phyloP scores from a whole-genome alignment of 208 protist genomes.

The Angomonas ambiguus region DNA sequence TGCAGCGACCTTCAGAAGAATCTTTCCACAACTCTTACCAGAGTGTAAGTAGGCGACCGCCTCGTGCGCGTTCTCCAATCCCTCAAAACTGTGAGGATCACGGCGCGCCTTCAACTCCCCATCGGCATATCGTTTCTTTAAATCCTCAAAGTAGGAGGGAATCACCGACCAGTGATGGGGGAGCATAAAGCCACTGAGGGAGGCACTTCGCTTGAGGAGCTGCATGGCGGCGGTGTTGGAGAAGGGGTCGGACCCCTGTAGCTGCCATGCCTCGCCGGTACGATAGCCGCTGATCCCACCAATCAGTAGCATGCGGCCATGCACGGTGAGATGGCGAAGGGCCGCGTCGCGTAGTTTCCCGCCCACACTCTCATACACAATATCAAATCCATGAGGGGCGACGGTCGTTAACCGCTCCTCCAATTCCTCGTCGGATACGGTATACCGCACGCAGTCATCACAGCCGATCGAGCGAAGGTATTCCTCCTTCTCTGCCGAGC shows the following conservation, averaged over 20 bases:
- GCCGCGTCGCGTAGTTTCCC: conserved; percentile 25
- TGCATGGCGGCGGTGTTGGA: conserved; percentile 9
- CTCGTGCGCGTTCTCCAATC: conserved; percentile 24
- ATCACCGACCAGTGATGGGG: conserved; percentile 20
- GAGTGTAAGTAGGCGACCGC: conserved; percentile 31
- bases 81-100: conserved; percentile 17
- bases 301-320: conserved; percentile 37
- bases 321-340: conserved; percentile 26
- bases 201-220: conserved; percentile 17
- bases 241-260: conserved; percentile 3
- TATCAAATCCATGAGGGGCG: conserved; percentile 39
- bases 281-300: conserved; percentile 39
- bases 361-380: conserved; percentile 55
- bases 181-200: conserved; percentile 30
- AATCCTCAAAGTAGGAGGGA: conserved; percentile 21
- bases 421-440: conserved; percentile 23
- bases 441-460: conserved; percentile 52
- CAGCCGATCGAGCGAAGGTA: conserved; percentile 43
- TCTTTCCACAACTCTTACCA: conserved; percentile 33
- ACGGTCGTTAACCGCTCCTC: conserved; percentile 14
- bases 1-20: conserved; percentile 16
- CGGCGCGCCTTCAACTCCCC: conserved; percentile 15
- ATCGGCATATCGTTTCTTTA: conserved; percentile 16
- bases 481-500: conserved; percentile 33
- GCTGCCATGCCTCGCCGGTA: conserved; percentile 20